Base-by-base conservation (phyloP, 768 basidiomycete genomes). In the Naganishia friedmannii region DNA sequence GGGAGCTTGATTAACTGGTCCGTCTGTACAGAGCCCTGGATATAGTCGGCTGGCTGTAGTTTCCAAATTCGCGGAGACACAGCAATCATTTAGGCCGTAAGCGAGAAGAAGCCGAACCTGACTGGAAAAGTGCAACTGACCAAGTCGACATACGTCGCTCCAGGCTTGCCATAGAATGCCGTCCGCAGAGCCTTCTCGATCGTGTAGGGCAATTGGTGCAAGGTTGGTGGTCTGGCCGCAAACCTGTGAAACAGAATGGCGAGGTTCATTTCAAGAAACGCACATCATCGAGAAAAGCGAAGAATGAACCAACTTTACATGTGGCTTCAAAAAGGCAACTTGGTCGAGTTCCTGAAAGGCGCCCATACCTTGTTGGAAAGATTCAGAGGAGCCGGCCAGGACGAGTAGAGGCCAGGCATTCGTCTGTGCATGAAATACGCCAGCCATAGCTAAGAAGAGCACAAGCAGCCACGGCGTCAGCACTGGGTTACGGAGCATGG, bases 291-390 rank as follows among this genome's bases (percentile, higher is more conserved):
- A 4, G 31, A 15, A 28, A 32, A 39, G 6, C 42, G 29, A 21
- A n/a, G 21, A 6, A 12, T 23, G 13, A 13, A 72, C 68, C 2
- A 13, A 72, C 73, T 72, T 69, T 39, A 51, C 57, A 53, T 69
- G 68, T n/a, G 68, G 68, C 28, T 69, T 69, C 28, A 74, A 12
- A 13, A 71, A 67, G 5, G 54, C 37, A 21, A 74, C 70, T 56
- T 74, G 74, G 39, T 74, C 74, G n/a, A 74, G 48, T 46, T 74
- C 74, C 28, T 74, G 74, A 48, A 74, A 74, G 0, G 74, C 74
- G 8, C 74, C 74, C 57, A 71, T 69, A n/a, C 54, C 70, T 55
- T 67, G 65, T 32, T 74, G 74, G 39, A 71, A 73, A 51, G 66
- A 57, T 53, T 74, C 74, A 10, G 69, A 71, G 2, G 72, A 70